phyloP scores from a whole-genome alignment of 2,329 filamentous ascomycete species.

The Stagonosporopsis chrysanthemi region DNA sequence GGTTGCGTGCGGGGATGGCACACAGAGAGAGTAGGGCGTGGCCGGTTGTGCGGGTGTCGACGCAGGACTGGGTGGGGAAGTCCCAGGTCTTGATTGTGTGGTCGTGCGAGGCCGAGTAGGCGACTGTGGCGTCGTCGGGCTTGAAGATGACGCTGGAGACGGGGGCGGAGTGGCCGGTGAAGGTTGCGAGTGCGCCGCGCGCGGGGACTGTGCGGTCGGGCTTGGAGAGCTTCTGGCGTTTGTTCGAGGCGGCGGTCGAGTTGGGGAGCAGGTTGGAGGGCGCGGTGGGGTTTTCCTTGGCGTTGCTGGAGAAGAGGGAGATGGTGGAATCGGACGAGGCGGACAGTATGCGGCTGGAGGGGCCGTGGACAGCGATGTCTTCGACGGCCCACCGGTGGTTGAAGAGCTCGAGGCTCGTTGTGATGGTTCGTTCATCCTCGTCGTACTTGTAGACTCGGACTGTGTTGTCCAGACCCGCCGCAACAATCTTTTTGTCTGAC shows the following conservation, averaged over 20 bases:
- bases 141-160: constrained; percentile 87
- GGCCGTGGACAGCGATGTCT: constrained; percentile 74
- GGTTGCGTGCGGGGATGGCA: constrained; percentile 70
- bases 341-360: constrained; percentile 80
- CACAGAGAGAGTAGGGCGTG: constrained; percentile 83
- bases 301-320: constrained; percentile 87
- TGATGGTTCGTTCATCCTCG: constrained; percentile 69
- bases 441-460: constrained; percentile 90
- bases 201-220: constrained; percentile 70
- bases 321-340: constrained; percentile 83
- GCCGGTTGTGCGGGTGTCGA: constrained; percentile 83
- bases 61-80: constrained; percentile 77
- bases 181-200: constrained; percentile 78
- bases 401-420: constrained; percentile 80
- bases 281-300: constrained; percentile 76
- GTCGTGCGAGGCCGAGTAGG: constrained; percentile 90
- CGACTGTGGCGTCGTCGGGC: constrained; percentile 82
- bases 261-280: constrained; percentile 73
- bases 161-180: constrained; percentile 74
- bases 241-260: constrained; percentile 68
- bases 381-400: constrained; percentile 80
- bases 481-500: constrained; percentile 78
- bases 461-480: constrained; percentile 82
- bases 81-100: constrained; percentile 92
- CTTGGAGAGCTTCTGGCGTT: constrained; percentile 75